A percentile compares a stretch with the other conserved stretches of the same genome.
phyloP scores from a whole-genome alignment of 1,284 basidiomycete genomes.

The Cryptococcus sp. region DNA sequence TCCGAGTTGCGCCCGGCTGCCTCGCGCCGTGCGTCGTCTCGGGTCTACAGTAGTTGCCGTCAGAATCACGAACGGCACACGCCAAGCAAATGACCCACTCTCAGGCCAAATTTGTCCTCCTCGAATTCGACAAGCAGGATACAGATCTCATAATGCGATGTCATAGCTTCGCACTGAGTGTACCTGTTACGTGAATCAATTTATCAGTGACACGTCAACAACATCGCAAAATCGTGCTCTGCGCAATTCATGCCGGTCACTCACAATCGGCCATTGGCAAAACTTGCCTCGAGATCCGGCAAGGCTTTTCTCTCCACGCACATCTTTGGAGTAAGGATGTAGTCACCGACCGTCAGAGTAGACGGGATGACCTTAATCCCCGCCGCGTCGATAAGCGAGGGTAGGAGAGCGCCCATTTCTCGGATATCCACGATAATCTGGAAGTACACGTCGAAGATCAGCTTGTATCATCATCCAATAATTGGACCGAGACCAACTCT shows the following conservation, averaged over 20 bases:
- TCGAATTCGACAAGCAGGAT: slow-evolving; percentile 98
- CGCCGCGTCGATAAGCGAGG: slow-evolving; percentile 84
- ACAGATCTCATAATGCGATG: slow-evolving; percentile 90
- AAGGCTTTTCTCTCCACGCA: slow-evolving; percentile 96
- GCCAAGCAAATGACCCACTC: slow-evolving; percentile 57
- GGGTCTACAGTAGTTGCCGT: slow-evolving; percentile 54
- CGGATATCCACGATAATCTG: slow-evolving; percentile 95
- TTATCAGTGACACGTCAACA: not conserved
- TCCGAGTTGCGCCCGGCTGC: slow-evolving; percentile 50
- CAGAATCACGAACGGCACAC: not conserved
- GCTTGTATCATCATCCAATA: not conserved
- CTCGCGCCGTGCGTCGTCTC: slow-evolving; percentile 57
- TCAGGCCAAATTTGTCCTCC: slow-evolving; percentile 91
- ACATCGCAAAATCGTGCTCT: too few species aligned
- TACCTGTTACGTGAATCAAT: slow-evolving; percentile 61
- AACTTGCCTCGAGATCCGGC: slow-evolving; percentile 85
- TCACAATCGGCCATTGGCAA: slow-evolving; percentile 89
- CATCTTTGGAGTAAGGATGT: slow-evolving; percentile 92
- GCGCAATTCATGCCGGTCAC: slow-evolving; percentile 44
- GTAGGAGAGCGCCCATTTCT: slow-evolving; percentile 91
- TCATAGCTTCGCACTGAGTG: slow-evolving; percentile 97
- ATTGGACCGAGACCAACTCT: slow-evolving; percentile 57
- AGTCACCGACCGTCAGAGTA: slow-evolving; percentile 93
- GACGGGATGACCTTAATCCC: slow-evolving; percentile 81
- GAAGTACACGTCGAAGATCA: not conserved